Base-by-base conservation (phyloP, 805 yeast species). In the Ogataea wickerhamii region DNA sequence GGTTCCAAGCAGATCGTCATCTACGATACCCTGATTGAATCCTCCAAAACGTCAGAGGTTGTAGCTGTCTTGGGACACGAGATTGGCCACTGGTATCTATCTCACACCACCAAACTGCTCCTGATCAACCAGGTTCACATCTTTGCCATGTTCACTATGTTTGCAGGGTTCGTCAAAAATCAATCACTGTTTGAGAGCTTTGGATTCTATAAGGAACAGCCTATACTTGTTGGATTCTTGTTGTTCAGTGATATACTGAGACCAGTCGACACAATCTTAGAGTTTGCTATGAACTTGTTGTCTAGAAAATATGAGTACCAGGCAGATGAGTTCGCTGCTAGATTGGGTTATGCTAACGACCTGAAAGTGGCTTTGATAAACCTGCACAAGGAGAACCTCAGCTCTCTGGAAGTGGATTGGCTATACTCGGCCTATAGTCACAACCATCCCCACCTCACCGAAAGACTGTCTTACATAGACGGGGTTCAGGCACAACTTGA, bases 31-130 rank as follows among this genome's bases (percentile, higher is more conserved):
- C 74, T 93, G 66, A 82, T 93, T 47, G 78, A 85, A 44, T 82
- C 86, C 42, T 80, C 88, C 23, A 66, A 88, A 21, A 74, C 77
- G 20, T 75, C 73, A 29, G 95, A 93, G 63, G 86, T 88, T 28
- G 87, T 88, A 36, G 97, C 98, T 36, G 96, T 93, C 1, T 71
- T 91, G 48, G 98, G 95, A n/a, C 99, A 93, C 58, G 99, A 93
- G 68, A 82, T 93, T 51, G 99, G 99, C 36, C 99, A 93, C 62
- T 93, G 99, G 99, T 81, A 82, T 53, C 73, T 84, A 60, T 80
- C 83, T 41, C 99, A 93, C 62, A 82, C 89, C 44, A 69, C 89
- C n/a, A 80, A 80, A 58, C 74, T 82, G 72, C 64, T 93, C 54
- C 54, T 74, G 4, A 73, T 81, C 45, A 69, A 78, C 32, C 89